Percentiles rank a stretch among this genome's conserved stretches.
Conservation (phyloP, 345 rosid species). For the Eucalyptus melliodora region DNA sequence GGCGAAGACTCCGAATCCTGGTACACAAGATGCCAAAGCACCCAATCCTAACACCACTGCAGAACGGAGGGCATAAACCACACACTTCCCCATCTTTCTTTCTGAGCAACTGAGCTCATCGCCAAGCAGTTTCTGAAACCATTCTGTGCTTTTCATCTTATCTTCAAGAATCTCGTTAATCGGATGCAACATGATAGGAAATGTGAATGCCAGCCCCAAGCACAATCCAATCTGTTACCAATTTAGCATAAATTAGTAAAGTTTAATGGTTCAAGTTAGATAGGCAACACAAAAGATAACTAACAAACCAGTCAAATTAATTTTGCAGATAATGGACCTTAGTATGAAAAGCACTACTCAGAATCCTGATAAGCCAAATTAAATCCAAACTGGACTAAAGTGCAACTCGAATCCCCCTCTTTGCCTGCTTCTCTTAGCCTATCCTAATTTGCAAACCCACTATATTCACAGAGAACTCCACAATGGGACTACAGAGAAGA, state of each 20-base stretch:
- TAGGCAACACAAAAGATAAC: not conserved
- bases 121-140: slow-evolving; percentile 24
- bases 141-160: slow-evolving; percentile 30
- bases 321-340: not conserved
- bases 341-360: not conserved
- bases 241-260: not conserved
- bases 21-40: slow-evolving; percentile 52
- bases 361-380: not conserved
- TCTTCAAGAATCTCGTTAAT: slow-evolving; percentile 76
- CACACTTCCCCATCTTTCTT: slow-evolving; percentile 9
- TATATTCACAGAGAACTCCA: not conserved
- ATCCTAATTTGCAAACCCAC: not conserved
- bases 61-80: slow-evolving; percentile 33
- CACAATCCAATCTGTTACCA: slow-evolving; percentile 70
- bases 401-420: not conserved
- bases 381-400: not conserved
- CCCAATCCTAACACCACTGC: slow-evolving; percentile 47
- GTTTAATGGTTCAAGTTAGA: not conserved
- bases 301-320: not conserved
- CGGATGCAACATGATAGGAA: slow-evolving; percentile 86
- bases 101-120: slow-evolving; percentile 11
- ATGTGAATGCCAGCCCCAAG: slow-evolving; percentile 71
- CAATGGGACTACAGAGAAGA: not conserved
- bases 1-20: slow-evolving; percentile 62
- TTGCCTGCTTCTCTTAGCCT: not conserved